Base-by-base conservation (phyloP, 805 yeast species). In the Lipomyces kockii region DNA sequence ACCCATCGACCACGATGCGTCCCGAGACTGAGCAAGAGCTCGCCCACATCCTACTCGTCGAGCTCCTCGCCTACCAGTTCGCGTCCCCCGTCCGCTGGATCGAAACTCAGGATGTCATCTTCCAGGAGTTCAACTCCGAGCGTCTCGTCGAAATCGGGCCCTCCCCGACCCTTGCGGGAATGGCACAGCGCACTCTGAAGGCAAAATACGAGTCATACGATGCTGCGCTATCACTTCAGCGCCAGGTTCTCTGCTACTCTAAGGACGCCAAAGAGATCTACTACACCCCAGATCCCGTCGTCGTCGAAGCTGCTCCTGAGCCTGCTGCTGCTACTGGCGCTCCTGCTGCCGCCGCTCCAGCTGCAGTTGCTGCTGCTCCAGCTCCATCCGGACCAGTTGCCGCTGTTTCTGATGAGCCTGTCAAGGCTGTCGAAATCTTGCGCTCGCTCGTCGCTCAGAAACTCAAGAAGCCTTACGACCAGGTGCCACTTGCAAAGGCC, bases 51-150 rank as follows among this genome's bases (percentile, higher is more conserved):
- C 84, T 95, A 72, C 85, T 95, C 78, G 92, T 98, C 34, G 99
- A 95, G 85, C 87, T 95, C 75, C 85, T 95, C 82, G 98, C 99
- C 63, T 95, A 93, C 83, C 99, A 95, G 82, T 95, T 95, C 77
- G 99, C 99, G 60, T 93, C 98, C 70, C 99, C 99, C 59, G 99
- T 95, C 72, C 89, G 98, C 85, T 95, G 99, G 98, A 95, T 96
- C 80, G 99, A 96, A 80, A 95, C 99, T 70, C 99, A 95, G 82
- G 99, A 95, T 83, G 98, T 95, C 67, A 90, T 95, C 78, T 86
- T 95, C 79, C 90, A 91, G 79, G 95, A 92, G 75, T 89, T 87
- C 86, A 92, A 94, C 81, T 90, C 98, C 70, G 99, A 96, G 83
- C 87, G 99, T 78, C 94, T 95, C 70, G 97, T 95, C 73, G 99